phyloP scores from a whole-genome alignment of 1,284 basidiomycete species.

The Trichosporon sp. region DNA sequence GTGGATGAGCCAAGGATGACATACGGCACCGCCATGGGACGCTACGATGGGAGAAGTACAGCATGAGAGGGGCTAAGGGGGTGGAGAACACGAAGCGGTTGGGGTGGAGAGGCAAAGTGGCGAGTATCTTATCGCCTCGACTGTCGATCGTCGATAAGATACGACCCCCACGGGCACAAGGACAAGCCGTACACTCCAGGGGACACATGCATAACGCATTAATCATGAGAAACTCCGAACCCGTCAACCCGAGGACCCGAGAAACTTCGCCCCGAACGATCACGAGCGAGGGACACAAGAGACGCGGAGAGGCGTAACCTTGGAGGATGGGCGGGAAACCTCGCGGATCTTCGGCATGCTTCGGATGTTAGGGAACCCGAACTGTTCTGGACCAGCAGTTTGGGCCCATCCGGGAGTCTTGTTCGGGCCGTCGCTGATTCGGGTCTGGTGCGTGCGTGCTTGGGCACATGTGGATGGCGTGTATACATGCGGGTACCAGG shows the following conservation, averaged over 20 bases:
- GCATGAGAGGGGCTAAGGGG: too few species aligned
- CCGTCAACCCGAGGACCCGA: neutral
- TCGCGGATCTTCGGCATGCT: constrained; percentile 11
- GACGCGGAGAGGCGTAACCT: neutral
- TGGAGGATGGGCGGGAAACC: neutral
- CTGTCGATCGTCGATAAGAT: neutral
- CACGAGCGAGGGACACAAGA: neutral
- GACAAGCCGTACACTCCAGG: neutral
- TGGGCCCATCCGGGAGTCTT: too few species aligned
- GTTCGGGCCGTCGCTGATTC: too few species aligned
- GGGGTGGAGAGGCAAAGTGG: neutral
- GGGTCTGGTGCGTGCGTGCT: too few species aligned
- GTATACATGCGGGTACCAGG: too few species aligned
- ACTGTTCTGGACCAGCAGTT: neutral
- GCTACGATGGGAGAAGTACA: too few species aligned
- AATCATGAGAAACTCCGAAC: neutral
- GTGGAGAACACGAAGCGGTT: too few species aligned
- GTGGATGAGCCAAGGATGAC: too few species aligned
- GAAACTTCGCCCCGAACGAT: neutral
- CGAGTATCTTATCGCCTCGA: neutral
- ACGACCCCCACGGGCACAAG: neutral
- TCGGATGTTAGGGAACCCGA: neutral
- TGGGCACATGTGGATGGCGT: too few species aligned
- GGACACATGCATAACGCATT: neutral
- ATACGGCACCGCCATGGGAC: too few species aligned